Conservation (phyloP, 2,329 filamentous ascomycete genomes). For the Thelonectria olida region DNA sequence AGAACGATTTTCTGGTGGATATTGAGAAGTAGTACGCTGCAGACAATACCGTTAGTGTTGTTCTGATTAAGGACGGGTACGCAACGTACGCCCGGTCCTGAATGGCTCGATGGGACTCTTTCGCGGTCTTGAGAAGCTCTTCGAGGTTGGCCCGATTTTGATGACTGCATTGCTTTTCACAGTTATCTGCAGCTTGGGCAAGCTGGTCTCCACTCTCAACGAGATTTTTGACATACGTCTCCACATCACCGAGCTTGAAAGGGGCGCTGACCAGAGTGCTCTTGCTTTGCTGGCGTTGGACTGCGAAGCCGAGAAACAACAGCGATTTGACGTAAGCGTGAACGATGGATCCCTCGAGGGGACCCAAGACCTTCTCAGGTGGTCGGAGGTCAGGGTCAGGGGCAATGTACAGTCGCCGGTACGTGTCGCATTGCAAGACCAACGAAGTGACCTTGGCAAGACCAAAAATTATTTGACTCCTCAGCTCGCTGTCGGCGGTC, state of each 20-base stretch:
- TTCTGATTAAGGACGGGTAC: too few species aligned
- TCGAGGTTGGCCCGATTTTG: neutral
- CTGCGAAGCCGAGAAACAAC: neutral
- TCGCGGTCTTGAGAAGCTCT: too few species aligned
- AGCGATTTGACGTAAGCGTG: neutral
- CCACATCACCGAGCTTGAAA: neutral
- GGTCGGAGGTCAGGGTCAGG: neutral
- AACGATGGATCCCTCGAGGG: slow-evolving; percentile 39
- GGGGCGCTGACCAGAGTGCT: neutral
- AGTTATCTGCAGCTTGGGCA: neutral
- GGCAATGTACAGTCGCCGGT: neutral
- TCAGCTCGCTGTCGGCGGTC: neutral
- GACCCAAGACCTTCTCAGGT: slow-evolving; percentile 19
- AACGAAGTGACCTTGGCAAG: neutral
- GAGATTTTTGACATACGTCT: neutral
- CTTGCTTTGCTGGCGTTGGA: neutral
- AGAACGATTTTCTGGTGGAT: too few species aligned
- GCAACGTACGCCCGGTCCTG: too few species aligned
- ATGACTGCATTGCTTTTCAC: neutral
- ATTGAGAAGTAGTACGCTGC: too few species aligned
- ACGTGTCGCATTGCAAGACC: neutral
- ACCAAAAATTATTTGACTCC: neutral
- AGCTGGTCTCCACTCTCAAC: neutral
- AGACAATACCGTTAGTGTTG: too few species aligned
- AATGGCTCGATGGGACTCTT: too few species aligned